Conservation (phyloP, 2,329 filamentous ascomycete species). For the Xylaria hypoxylon region DNA sequence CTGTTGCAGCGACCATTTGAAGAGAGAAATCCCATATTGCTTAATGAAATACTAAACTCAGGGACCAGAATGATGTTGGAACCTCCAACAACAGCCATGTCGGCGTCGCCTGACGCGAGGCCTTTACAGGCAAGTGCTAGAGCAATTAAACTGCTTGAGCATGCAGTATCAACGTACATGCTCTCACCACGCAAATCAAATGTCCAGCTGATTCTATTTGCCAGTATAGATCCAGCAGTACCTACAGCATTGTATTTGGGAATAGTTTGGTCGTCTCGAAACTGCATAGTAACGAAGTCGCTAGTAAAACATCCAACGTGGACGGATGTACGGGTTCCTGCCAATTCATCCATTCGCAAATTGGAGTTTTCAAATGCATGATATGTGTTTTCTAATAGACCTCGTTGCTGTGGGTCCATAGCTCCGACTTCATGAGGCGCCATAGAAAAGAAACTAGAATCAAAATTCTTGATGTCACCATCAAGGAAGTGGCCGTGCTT, state of each 20-base stretch:
- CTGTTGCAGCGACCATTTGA: background rate
- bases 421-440: conserved; percentile 4
- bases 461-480: background rate
- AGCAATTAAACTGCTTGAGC: background rate
- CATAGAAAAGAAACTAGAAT: background rate
- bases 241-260: background rate
- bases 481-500: conserved; percentile 4
- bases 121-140: no score
- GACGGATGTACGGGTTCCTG: background rate
- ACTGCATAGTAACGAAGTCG: background rate
- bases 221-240: background rate
- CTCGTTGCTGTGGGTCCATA: no score
- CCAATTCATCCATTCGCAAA: no score
- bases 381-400: background rate
- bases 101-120: background rate
- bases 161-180: background rate
- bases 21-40: background rate
- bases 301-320: background rate
- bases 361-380: background rate
- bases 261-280: background rate
- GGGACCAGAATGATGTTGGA: no score
- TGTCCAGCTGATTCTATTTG: background rate
- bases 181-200: background rate
- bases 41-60: background rate
- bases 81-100: background rate